Evolutionary conservation across 2,329 filamentous ascomycete species (phyloP), one percentile per base, ranked within the genome.

Genomic region (Cladobotryum mycophilum): DNA sequence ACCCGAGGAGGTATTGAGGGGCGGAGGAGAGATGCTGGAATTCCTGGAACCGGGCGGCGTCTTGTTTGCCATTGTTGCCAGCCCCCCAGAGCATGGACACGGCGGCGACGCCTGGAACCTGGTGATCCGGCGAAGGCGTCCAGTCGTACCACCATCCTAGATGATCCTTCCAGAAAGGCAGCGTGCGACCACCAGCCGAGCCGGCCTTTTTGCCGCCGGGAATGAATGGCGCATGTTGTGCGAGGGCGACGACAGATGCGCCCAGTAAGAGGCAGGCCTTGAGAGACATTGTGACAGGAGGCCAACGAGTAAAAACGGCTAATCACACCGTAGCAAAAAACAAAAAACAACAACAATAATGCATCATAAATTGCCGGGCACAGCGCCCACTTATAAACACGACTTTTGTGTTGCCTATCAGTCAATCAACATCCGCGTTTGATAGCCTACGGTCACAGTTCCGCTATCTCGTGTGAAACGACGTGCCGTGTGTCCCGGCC

Each of bases 41-140:
- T 30, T 55, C 46, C 11, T 47, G 30, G 14, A 56, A 41, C 30
- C 53, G 49, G 35, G 51, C 38, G 15, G 48, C 46, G 41, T 56
- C 55, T 4, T 17, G 5, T 5, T 36, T 34, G 13, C 55, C 51
- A 34, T 55, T 55, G 51, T 51, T 48, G 25, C 55, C 55, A 33
- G 42, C 43, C 2, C 55, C 55, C 55, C 53, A 55, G 44, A 56
- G 55, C 55, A 56, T 56, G 5, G 50, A 52, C 12, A 56, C 53
- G 41, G 50, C 46, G 30, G 45, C 41, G 15, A 56, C 46, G 33
- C 51, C 51, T 1, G 52, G 40, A n/a, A 41, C 13, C 6, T 18
- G 36, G 13, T 36, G 47, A 25, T 47, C 48, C 15, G 55, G 55
- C 14, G 22, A 17, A 6, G 53, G 55, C 15, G 48, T 53, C 55